A percentile compares a stretch with the other conserved stretches of the same genome.
These are phyloP conservation scores for Parathielavia hyrcaniae DNA, from an alignment of 495 filamentous ascomycete species.

Conservation along the genomic window DNA sequence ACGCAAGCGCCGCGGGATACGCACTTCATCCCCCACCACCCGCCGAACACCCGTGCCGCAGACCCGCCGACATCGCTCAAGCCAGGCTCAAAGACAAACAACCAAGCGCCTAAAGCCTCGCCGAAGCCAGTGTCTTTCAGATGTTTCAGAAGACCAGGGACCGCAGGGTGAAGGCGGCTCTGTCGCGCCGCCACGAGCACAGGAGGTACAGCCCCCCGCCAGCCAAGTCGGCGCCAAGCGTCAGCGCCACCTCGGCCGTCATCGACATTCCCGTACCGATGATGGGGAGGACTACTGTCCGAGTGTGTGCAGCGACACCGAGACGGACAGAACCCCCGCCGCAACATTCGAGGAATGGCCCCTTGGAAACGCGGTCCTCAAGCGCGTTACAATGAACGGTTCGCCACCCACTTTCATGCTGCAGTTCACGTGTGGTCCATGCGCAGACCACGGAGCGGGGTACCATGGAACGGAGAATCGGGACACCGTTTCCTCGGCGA, in stretches of 20 bases:
- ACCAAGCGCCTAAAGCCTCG: not conserved
- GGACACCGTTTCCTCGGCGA: not conserved
- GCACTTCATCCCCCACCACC: constrained; percentile 4
- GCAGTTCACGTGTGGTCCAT: constrained; percentile 2
- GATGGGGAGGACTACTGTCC: constrained; percentile 15
- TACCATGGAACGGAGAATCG: not conserved
- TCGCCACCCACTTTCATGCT: not conserved
- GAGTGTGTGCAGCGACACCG: not conserved
- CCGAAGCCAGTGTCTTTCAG: not conserved
- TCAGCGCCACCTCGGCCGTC: constrained; percentile 17
- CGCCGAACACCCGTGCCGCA: not conserved
- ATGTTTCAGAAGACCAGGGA: not conserved
- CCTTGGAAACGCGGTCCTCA: constrained; percentile 12
- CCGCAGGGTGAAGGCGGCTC: not conserved
- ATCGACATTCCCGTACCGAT: constrained; percentile 13
- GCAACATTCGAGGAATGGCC: constrained; percentile 17
- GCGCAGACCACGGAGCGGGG: not conserved
- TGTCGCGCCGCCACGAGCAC: not conserved
- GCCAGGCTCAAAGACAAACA: constrained; percentile 2
- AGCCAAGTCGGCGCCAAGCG: constrained; percentile 6
- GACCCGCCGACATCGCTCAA: not conserved
- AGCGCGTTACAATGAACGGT: constrained; percentile 14
- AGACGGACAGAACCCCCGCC: constrained; percentile 9
- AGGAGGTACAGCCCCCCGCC: constrained; percentile 2
- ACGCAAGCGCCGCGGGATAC: not conserved